Base-by-base conservation (phyloP, 2,329 filamentous ascomycete species). In the Aspergillus viridinutans region DNA sequence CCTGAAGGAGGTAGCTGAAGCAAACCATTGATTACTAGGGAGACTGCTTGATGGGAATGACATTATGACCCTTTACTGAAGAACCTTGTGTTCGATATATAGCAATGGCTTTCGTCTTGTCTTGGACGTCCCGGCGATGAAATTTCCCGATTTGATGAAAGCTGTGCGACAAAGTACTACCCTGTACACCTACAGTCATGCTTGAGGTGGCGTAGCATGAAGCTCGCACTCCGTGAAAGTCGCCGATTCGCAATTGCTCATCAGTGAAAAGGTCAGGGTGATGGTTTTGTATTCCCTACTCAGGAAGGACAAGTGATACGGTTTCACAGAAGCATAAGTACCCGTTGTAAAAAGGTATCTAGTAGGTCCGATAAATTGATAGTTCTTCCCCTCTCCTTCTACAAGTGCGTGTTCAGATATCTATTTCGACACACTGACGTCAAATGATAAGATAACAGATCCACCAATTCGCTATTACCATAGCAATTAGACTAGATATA, bases 1-100 rank as follows among this genome's bases (percentile, higher is more conserved):
- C 59, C 42, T 57, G 53, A 29, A 59, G 53, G 25, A 62, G 45
- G 57, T 58, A 57, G 50, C 49, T 56, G 32, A 53, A 38, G 54
- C 59, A 29, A 38, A 61, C 52, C 60, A 65, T 63, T 17, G 35
- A 32, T 23, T 42, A 17, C 21, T 10, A 47, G 14, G 8, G 12
- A 20, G 21, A 14, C 2, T 17, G 43, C 3, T 23, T 2, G n/a
- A 43, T 20, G 20, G 8, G n/a, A 21, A 20, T 12, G 21, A 23
- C 43, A 47, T 25, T 14, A 47, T 26, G 10, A 3, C 10, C 6
- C 23, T 12, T 3, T n/a, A 25, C 21, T 26, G 20, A 25, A 17
- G 20, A 47, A 14, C 10, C 2, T 47, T 8, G 43, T 21, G 10
- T 23, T 47, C 5, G 43, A 23, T 47, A 47, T 47, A 47, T 47